phyloP scores from a whole-genome alignment of 768 basidiomycete species.

The Mycena indigotica region DNA sequence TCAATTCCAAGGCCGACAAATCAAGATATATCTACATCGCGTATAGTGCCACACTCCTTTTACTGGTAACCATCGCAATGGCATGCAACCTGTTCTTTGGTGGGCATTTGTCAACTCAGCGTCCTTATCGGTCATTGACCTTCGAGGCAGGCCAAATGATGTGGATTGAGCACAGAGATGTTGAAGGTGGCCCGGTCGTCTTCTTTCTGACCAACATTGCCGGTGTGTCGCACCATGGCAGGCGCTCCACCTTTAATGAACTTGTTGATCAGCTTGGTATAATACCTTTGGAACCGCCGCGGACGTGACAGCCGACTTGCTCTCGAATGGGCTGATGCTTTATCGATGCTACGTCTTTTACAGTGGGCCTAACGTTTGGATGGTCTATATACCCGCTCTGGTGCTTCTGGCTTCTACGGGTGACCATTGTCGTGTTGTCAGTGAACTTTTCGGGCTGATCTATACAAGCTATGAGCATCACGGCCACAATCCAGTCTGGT shows the following conservation, averaged over 20 bases:
- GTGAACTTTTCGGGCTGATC: neutral
- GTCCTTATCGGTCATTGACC: neutral
- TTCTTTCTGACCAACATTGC: conserved; percentile 29
- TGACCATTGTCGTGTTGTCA: conserved; percentile 1
- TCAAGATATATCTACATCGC: conserved; percentile 9
- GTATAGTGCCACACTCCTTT: conserved; percentile 2
- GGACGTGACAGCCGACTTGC: conserved; percentile 30
- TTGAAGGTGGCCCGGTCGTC: conserved; percentile 35
- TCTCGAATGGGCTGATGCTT: conserved; percentile 41
- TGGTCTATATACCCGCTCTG: conserved; percentile 22
- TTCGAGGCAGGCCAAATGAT: conserved; percentile 16
- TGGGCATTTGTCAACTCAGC: neutral
- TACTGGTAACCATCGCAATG: conserved; percentile 15
- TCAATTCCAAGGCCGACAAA: neutral
- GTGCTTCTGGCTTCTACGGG: conserved; percentile 23
- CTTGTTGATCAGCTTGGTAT: conserved; percentile 31
- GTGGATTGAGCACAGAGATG: conserved; percentile 34
- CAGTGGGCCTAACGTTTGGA: conserved; percentile 1
- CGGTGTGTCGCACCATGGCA: neutral
- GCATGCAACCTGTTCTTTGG: conserved; percentile 7
- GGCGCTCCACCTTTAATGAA: neutral
- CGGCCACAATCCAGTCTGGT: conserved; percentile 30
- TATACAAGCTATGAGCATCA: conserved; percentile 29
- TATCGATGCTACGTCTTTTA: conserved; percentile 39
- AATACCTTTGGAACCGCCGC: conserved; percentile 33